Evolutionary conservation across 208 protist species (phyloP), one percentile per base, ranked within the genome.

Genomic region (Trypanosoma brucei): DNA sequence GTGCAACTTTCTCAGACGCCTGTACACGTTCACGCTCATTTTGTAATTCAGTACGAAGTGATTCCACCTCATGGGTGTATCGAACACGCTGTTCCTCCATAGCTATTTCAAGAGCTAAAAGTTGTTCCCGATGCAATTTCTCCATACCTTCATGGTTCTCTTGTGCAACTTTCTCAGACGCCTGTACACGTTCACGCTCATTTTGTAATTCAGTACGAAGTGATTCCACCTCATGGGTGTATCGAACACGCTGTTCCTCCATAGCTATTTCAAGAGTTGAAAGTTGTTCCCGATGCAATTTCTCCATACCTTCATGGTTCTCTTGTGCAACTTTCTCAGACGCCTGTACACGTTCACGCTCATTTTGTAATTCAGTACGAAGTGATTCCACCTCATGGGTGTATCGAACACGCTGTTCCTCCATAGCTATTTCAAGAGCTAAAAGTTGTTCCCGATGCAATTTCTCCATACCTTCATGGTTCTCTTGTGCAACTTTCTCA

Each of bases 91-190:
- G 64, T 34, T 52, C 7, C 50, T 9, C 55, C 48, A 89, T 78
- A 7, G 83, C 84, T 14, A 76, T 55, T 56, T 84, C 85, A 57
- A 89, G 69, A 31, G 76, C 83, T 7, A 77, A 45, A 8, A 89
- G 71, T 49, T 89, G 83, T 62, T 89, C 79, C 14, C 83, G 83
- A 52, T 89, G 83, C 51, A 83, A 73, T 1, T 55, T 55, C 57
- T 89, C 79, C 7, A 85, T 59, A 45, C 85, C 79, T n/a, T 76
- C 73, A 13, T 83, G 60, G 9, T 74, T 81, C 56, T 81, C 69
- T 55, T 68, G 64, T 5, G 55, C 64, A 33, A 36, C 34, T 55
- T 61, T 59, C 11, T 60, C 37, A n/a, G 58, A 31, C 13, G 6
- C 55, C 11, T 53, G 55, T 14, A 1, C 42, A 33, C 42, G 42